phyloP scores from a whole-genome alignment of 2,329 filamentous ascomycete species.

The Pyricularia grisea region DNA sequence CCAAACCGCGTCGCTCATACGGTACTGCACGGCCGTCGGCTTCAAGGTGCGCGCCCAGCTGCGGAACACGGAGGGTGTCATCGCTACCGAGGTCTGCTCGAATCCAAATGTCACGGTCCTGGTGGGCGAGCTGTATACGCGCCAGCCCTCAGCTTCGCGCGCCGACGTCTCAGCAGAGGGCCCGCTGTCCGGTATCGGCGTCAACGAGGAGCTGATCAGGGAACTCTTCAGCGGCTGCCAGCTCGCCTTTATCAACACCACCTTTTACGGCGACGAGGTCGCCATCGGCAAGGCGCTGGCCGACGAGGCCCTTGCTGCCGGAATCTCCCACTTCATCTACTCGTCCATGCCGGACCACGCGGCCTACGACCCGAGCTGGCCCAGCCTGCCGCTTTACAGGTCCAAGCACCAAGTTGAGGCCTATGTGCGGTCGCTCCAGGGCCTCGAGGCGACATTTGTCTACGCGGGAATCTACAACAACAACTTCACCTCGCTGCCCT shows the following conservation, averaged over 20 bases:
- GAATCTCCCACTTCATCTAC: slow-evolving; percentile 88
- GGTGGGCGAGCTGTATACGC: slow-evolving; percentile 54
- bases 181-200: slow-evolving; percentile 51
- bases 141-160: slow-evolving; percentile 37
- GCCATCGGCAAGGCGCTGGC: slow-evolving; percentile 81
- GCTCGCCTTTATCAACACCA: slow-evolving; percentile 95
- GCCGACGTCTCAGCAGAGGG: slow-evolving; percentile 59
- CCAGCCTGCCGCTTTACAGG: slow-evolving; percentile 80
- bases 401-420: slow-evolving; percentile 90
- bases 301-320: slow-evolving; percentile 76
- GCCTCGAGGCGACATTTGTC: slow-evolving; percentile 81
- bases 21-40: slow-evolving; percentile 86
- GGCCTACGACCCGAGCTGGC: slow-evolving; percentile 67
- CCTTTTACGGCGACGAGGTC: slow-evolving; percentile 91
- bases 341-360: slow-evolving; percentile 96
- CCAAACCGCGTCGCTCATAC: slow-evolving; percentile 90
- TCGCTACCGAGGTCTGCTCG: slow-evolving; percentile 72
- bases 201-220: slow-evolving; percentile 64
- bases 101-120: slow-evolving; percentile 67
- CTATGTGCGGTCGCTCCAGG: slow-evolving; percentile 67
- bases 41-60: slow-evolving; percentile 91
- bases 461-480: slow-evolving; percentile 99
- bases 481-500: slow-evolving; percentile 89
- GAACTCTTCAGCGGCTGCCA: slow-evolving; percentile 76
- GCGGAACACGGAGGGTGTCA: slow-evolving; percentile 75